These are phyloP conservation scores for Albizia julibrissin DNA, from an alignment of 306 rosid species.

Conservation along the genomic window DNA sequence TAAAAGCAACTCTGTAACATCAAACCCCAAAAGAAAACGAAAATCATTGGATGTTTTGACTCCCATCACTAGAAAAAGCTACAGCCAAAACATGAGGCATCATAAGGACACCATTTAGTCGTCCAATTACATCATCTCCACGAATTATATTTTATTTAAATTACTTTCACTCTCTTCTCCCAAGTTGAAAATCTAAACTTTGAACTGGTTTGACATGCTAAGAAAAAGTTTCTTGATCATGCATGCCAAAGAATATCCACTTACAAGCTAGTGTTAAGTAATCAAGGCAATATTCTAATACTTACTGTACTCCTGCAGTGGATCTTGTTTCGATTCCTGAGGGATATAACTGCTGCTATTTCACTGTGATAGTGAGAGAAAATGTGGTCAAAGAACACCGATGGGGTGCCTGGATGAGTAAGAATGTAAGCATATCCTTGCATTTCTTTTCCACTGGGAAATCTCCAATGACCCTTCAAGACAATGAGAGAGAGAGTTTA, in stretches of 20 bases:
- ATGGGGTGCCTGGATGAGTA: slow-evolving; percentile 98
- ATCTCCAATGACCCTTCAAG: slow-evolving; percentile 98
- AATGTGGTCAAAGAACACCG: slow-evolving; percentile 85
- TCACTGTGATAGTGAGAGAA: slow-evolving; percentile 70
- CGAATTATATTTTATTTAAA: background rate
- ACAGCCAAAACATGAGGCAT: slow-evolving; percentile 11
- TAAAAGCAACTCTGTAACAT: background rate
- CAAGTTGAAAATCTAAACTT: background rate
- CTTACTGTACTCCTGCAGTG: slow-evolving; percentile 86
- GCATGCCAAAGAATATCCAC: background rate
- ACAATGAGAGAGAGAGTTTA: background rate
- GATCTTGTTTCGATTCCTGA: slow-evolving; percentile 69
- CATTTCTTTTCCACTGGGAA: slow-evolving; percentile 86
- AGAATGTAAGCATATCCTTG: slow-evolving; percentile 98
- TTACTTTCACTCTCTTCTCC: background rate
- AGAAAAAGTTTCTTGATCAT: slow-evolving; percentile 1
- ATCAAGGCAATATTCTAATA: slow-evolving; percentile 23
- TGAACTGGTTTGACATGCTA: background rate
- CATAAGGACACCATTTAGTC: background rate
- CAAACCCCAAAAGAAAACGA: slow-evolving; percentile 5
- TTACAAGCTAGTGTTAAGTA: background rate
- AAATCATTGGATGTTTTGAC: background rate
- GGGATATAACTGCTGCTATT: slow-evolving; percentile 57
- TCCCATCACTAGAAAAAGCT: background rate
- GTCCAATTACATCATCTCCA: background rate